A percentile compares a stretch with the other conserved stretches of the same genome.
phyloP scores from a whole-genome alignment of 805 yeast species.

The Suhomyces pyralidae region DNA sequence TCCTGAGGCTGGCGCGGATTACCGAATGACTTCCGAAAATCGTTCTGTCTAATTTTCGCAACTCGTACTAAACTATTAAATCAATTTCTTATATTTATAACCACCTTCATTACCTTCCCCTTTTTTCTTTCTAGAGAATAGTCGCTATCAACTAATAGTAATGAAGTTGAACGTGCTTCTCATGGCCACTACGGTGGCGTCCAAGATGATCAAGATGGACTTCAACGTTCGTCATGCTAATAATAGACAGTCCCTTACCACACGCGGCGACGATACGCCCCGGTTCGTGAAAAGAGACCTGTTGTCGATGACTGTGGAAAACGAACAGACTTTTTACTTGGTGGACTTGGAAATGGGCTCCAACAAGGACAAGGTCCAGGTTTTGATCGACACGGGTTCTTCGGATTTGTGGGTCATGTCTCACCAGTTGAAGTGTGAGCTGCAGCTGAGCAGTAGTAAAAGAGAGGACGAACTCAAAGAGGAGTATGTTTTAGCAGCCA shows the following conservation, averaged over 20 bases:
- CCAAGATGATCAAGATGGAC: slow-evolving; percentile 12
- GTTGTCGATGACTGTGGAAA: slow-evolving; percentile 17
- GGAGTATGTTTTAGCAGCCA: background rate
- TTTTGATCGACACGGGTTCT: slow-evolving; percentile 41
- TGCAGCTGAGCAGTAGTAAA: background rate
- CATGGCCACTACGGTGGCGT: slow-evolving; percentile 6
- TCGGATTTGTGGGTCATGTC: slow-evolving; percentile 43
- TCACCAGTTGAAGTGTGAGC: background rate
- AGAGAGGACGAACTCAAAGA: background rate
- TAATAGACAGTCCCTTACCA: slow-evolving; percentile 6
- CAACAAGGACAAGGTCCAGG: slow-evolving; percentile 23
- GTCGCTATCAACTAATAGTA: background rate
- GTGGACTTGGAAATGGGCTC: slow-evolving; percentile 31
- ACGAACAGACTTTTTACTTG: slow-evolving; percentile 29
- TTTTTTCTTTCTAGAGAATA: too few relatives aligned
- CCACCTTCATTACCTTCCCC: background rate
- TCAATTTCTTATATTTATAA: too few relatives aligned
- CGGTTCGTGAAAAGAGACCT: slow-evolving; percentile 15
- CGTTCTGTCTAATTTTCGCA: background rate
- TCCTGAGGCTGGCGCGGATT: background rate
- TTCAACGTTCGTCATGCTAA: slow-evolving; percentile 20
- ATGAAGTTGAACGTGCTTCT: slow-evolving; percentile 7
- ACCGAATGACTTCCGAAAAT: background rate
- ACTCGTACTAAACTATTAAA: too few relatives aligned
- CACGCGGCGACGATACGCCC: slow-evolving; percentile 8